Base-by-base conservation (phyloP, 116 monocot species). In the Cymodocea nodosa region DNA sequence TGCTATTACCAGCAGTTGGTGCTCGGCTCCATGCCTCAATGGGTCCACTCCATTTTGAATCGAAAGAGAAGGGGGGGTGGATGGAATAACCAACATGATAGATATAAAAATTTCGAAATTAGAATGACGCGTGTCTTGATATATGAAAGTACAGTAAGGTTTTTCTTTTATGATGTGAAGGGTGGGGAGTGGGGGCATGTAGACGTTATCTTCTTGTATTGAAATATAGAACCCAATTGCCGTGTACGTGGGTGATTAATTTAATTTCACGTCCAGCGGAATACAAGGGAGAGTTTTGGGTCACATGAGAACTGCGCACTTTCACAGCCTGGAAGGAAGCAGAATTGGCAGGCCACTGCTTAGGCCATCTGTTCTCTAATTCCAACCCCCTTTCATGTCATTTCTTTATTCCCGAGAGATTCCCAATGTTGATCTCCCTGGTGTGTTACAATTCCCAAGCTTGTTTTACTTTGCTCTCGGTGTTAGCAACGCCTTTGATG, bases 401-500 rank as follows among this genome's bases (percentile, higher is more conserved):
- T 57, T 22, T 57, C 30, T 30, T 30, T 30, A 3, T 3, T 30
- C 30, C 30, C 30, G 30, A 30, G 20, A 57, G 57, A 23, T 22
- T 57, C 57, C 57, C 57, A 57, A 57, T 57, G 24, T 57, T 57
- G 24, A 57, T 57, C 20, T 57, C 57, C 23, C 24, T 12, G 24
- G 57, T 57, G 1, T 57, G 22, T 2, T 56, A n/a, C 23, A 23
- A 23, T 57, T 57, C 23, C 57, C 24, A 22, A 57, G 24, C 23
- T 24, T 23, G 24, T 12, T 13, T 15, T 57, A 0, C 12, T 22
- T 20, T 57, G 13, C 23, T 57, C 20, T 22, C 7, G 14, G 15
- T 13, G 56, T 22, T 12, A 1, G 9, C 12, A 23, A 20, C 11
- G 9, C 12, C 23, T 4, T 22, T 6, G 15, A 53, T 44, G 44